phyloP scores from a whole-genome alignment of 129 eudicot genomes.

The Flaveria robusta region DNA sequence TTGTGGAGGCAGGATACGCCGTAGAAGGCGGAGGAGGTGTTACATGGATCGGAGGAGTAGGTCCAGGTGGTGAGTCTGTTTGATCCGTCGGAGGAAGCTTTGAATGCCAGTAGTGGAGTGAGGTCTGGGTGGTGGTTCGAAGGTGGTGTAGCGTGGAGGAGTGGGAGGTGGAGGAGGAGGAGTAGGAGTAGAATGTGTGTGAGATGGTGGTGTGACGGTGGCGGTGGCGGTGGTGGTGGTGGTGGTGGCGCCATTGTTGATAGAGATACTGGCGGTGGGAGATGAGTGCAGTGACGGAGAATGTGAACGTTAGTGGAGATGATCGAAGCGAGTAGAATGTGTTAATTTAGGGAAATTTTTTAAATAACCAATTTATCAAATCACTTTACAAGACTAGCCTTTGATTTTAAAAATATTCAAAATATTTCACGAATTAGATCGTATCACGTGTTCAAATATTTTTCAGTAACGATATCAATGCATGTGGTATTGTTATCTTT shows the following conservation, averaged over 20 bases:
- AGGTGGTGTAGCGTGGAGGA: constrained; percentile 26
- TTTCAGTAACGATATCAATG: no score
- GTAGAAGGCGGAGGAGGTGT: constrained; percentile 36
- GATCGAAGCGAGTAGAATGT: background rate
- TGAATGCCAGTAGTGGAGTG: constrained; percentile 57
- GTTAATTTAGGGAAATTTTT: no score
- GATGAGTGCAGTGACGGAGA: constrained; percentile 24
- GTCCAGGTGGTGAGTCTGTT: constrained; percentile 61
- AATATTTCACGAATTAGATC: no score
- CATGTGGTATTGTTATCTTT: no score
- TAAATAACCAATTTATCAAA: no score
- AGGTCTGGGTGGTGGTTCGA: constrained; percentile 49
- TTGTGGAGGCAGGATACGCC: constrained; percentile 66
- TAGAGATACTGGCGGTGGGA: constrained; percentile 1
- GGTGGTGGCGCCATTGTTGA: constrained; percentile 34
- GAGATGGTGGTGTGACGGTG: background rate
- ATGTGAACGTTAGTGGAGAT: constrained; percentile 36
- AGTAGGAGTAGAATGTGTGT: constrained; percentile 22
- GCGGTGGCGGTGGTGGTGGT: constrained; percentile 30
- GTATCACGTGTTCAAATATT: no score
- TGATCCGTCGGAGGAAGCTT: constrained; percentile 46
- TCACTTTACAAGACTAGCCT: no score
- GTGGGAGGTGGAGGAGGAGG: constrained; percentile 27
- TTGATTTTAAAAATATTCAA: no score
- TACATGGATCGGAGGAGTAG: constrained; percentile 52